phyloP scores from a whole-genome alignment of 306 rosid genomes.

The Lathyrus oleraceus region DNA sequence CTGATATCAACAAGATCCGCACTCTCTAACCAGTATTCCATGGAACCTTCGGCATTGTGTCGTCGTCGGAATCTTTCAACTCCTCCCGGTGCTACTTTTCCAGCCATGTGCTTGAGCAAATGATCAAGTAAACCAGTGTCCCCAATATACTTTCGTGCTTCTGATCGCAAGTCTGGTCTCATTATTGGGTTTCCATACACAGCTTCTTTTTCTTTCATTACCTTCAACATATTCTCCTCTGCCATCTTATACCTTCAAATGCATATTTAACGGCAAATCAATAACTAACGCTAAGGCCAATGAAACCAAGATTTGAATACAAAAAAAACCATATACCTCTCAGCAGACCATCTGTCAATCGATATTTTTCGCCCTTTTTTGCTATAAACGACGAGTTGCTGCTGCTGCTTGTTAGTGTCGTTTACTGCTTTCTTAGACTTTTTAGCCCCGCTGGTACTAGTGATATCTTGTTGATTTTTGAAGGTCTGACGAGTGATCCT shows the following conservation, averaged over 20 bases:
- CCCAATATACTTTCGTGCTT: constrained; percentile 81
- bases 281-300: neutral
- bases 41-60: constrained; percentile 85
- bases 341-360: constrained; percentile 58
- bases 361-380: constrained; percentile 49
- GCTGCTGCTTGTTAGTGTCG: constrained; percentile 42
- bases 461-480: constrained; percentile 38
- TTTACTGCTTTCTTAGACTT: constrained; percentile 31
- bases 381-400: constrained; percentile 33
- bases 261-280: neutral
- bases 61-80: constrained; percentile 70
- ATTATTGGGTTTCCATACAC: constrained; percentile 65
- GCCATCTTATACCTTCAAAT: constrained; percentile 71
- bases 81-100: constrained; percentile 85
- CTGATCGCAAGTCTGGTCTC: constrained; percentile 72
- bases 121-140: constrained; percentile 93
- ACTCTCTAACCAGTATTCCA: constrained; percentile 94
- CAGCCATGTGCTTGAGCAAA: constrained; percentile 93
- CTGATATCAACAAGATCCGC: constrained; percentile 71
- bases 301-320: neutral
- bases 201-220: constrained; percentile 69
- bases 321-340: constrained; percentile 35
- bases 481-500: constrained; percentile 46
- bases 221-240: constrained; percentile 74
- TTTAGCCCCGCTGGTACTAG: constrained; percentile 25